phyloP scores from a whole-genome alignment of 2,329 filamentous ascomycete species.

The Xylaria sp. region DNA sequence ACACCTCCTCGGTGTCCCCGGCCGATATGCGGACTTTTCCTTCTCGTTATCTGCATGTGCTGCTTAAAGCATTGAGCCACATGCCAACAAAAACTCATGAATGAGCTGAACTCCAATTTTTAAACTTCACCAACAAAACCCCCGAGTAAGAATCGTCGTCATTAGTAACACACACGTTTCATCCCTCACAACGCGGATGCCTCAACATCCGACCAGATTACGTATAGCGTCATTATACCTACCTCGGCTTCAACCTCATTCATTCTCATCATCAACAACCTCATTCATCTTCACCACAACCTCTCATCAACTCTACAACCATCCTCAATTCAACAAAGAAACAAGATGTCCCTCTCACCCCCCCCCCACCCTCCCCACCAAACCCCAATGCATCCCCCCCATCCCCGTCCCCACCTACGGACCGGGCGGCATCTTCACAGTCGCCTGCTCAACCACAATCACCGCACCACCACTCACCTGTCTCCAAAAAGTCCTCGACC shows the following conservation, averaged over 20 bases:
- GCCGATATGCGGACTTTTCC: no score
- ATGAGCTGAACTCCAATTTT: no score
- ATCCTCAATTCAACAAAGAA: not conserved
- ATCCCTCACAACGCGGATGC: no score
- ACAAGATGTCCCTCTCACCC: conserved; percentile 12
- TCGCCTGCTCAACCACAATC: conserved; percentile 13
- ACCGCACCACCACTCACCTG: conserved; percentile 1
- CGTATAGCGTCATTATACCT: no score
- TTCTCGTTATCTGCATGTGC: no score
- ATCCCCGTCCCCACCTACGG: conserved; percentile 18
- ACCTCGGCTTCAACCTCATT: not conserved
- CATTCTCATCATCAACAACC: not conserved
- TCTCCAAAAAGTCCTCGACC: conserved; percentile 14
- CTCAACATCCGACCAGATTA: no score
- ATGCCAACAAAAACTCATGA: no score
- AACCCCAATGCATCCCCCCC: conserved; percentile 5
- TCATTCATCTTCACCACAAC: not conserved
- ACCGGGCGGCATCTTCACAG: conserved; percentile 13
- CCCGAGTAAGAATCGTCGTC: no score
- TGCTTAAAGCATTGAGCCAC: no score
- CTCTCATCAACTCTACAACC: not conserved
- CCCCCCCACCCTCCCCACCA: conserved; percentile 11
- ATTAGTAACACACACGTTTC: no score
- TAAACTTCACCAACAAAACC: no score
- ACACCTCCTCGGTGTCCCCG: no score